A percentile compares a stretch with the other conserved stretches of the same genome.
Evolutionary conservation across 2,329 filamentous ascomycete species (phyloP).

Genomic region (Fusarium nelsonii): DNA sequence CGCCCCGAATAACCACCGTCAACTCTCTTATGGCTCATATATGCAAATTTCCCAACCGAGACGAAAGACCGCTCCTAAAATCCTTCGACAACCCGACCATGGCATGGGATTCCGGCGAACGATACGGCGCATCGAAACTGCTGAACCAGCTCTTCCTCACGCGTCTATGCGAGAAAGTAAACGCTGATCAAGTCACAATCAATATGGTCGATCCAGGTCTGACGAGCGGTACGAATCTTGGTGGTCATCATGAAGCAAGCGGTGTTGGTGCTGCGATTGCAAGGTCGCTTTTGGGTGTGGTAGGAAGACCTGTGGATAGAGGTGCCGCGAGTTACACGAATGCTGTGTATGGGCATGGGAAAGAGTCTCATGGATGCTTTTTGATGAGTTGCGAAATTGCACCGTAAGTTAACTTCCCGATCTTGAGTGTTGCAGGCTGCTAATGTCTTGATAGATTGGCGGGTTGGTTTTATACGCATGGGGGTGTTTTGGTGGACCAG

Average conservation of each 20-base stretch:
- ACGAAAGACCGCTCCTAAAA: conserved; percentile 45
- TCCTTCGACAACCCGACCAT: conserved; percentile 47
- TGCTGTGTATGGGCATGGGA: conserved; percentile 59
- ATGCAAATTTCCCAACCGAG: conserved; percentile 46
- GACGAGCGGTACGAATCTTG: conserved; percentile 45
- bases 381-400: conserved; percentile 59
- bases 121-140: conserved; percentile 51
- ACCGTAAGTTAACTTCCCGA: conserved; percentile 20
- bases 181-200: conserved; percentile 51
- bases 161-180: conserved; percentile 54
- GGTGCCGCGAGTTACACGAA: conserved; percentile 63
- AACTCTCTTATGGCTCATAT: conserved; percentile 48
- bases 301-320: conserved; percentile 51
- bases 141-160: conserved; percentile 53
- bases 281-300: conserved; percentile 27
- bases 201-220: conserved; percentile 54
- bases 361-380: conserved; percentile 64
- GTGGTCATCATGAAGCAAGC: conserved; percentile 22
- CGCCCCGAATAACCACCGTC: conserved; percentile 48
- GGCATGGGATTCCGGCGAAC: conserved; percentile 40
- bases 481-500: conserved; percentile 21
- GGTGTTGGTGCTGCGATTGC: conserved; percentile 12
- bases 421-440: background rate
- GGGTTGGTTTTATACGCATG: conserved; percentile 33
- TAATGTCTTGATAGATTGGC: conserved; percentile 16